Percentiles rank a stretch among this genome's conserved stretches.
Evolutionary conservation across 2,329 filamentous ascomycete genomes (phyloP).

Genomic region (Fusarium chaquense): DNA sequence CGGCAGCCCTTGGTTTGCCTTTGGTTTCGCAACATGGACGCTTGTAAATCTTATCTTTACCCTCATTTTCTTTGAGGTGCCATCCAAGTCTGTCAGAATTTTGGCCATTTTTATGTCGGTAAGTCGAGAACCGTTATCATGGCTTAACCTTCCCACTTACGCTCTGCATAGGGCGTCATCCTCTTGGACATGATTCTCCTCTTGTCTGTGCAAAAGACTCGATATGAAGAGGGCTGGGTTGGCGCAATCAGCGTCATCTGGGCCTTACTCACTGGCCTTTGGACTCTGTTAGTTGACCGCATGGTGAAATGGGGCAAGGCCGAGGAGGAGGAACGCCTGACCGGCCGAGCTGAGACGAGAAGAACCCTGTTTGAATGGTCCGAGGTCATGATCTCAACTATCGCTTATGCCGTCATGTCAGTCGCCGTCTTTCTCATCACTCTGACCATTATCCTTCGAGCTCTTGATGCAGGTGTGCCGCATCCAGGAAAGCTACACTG

Average conservation of each 20-base stretch:
- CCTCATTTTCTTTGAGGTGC: slow-evolving; percentile 88
- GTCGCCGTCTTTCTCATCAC: slow-evolving; percentile 80
- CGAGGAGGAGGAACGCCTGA: slow-evolving; percentile 92
- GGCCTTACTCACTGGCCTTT: slow-evolving; percentile 83
- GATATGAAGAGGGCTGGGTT: slow-evolving; percentile 89
- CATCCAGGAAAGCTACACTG: slow-evolving; percentile 80
- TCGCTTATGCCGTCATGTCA: slow-evolving; percentile 76
- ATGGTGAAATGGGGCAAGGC: slow-evolving; percentile 91
- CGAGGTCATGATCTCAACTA: slow-evolving; percentile 79
- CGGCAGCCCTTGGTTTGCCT: slow-evolving; percentile 93
- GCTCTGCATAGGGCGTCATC: slow-evolving; percentile 48
- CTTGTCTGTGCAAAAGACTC: slow-evolving; percentile 77
- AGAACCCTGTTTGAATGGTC: slow-evolving; percentile 87
- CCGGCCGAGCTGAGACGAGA: slow-evolving; percentile 86
- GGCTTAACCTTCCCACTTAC: slow-evolving; percentile 39
- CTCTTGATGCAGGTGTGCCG: slow-evolving; percentile 79
- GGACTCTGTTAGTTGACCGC: slow-evolving; percentile 82
- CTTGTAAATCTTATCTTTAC: slow-evolving; percentile 80
- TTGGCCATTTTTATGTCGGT: slow-evolving; percentile 74
- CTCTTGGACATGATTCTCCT: slow-evolving; percentile 81
- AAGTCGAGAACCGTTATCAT: slow-evolving; percentile 1
- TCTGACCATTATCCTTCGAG: slow-evolving; percentile 80
- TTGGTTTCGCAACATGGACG: slow-evolving; percentile 84
- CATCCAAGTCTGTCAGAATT: slow-evolving; percentile 82
- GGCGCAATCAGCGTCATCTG: slow-evolving; percentile 87